phyloP scores from a whole-genome alignment of 2,329 filamentous ascomycete genomes.

The Trichoderma harzianum region DNA sequence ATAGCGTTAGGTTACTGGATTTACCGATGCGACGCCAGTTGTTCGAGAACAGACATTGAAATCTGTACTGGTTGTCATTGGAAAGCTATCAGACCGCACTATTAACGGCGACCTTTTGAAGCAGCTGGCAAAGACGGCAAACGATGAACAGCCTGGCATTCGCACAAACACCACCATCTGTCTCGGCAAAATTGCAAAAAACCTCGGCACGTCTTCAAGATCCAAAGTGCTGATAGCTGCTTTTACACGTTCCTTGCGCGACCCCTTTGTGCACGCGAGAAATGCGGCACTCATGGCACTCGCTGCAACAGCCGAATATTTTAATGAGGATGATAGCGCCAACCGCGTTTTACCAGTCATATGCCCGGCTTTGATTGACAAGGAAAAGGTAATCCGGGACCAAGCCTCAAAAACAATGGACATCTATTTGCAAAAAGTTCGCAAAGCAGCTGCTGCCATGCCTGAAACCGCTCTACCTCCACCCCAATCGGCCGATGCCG shows the following conservation, averaged over 20 bases:
- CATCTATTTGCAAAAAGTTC: constrained; percentile 75
- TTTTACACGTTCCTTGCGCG: constrained; percentile 81
- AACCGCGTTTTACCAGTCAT: constrained; percentile 77
- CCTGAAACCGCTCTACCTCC: constrained; percentile 76
- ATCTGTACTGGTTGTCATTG: constrained; percentile 80
- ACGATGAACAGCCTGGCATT: constrained; percentile 96
- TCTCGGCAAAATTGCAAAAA: constrained; percentile 90
- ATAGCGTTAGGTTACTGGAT: constrained; percentile 71
- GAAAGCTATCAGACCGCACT: constrained; percentile 85
- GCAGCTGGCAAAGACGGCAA: constrained; percentile 90
- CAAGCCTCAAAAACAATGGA: constrained; percentile 89
- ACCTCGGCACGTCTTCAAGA: constrained; percentile 73
- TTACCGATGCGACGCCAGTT: constrained; percentile 85
- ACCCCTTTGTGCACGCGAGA: constrained; percentile 91
- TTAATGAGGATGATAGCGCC: constrained; percentile 86
- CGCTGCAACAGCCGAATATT: constrained; percentile 79
- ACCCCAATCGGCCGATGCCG: constrained; percentile 49
- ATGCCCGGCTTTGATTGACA: constrained; percentile 83
- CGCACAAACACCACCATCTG: constrained; percentile 98
- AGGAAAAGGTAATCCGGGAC: constrained; percentile 90
- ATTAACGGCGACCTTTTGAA: constrained; percentile 91
- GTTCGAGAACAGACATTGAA: constrained; percentile 96
- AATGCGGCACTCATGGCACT: constrained; percentile 87
- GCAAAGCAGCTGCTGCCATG: constrained; percentile 73
- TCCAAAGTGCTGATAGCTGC: constrained; percentile 91